Evolutionary conservation across 192 early-diverging fungal species (phyloP).

Genomic region (Linderina pennispora): DNA sequence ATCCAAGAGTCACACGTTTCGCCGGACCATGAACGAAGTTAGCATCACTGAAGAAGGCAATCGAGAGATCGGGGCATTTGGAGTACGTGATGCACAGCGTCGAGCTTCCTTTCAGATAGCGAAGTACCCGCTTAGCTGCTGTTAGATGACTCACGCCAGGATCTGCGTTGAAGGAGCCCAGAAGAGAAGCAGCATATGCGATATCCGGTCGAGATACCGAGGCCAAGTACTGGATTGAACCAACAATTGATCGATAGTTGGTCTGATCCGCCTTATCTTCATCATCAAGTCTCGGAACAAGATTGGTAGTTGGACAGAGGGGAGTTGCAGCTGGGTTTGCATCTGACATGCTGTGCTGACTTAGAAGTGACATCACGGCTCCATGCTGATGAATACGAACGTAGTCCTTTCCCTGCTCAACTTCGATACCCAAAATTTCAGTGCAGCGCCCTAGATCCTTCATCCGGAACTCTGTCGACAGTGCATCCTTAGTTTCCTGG

Average conservation of each 20-base stretch:
- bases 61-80: neutral
- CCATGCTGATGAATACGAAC: neutral
- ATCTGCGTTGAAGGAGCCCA: neutral
- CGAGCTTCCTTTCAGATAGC: neutral
- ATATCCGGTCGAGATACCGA: slow-evolving; percentile 1
- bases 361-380: neutral
- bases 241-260: neutral
- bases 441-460: slow-evolving; percentile 1
- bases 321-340: neutral
- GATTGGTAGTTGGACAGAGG: neutral
- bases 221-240: slow-evolving; percentile 1
- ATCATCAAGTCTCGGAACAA: neutral
- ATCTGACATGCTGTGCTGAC: neutral
- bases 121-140: neutral
- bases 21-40: slow-evolving; percentile 1
- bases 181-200: slow-evolving; percentile 1
- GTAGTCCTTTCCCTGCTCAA: neutral
- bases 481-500: neutral
- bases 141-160: neutral
- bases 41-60: slow-evolving; percentile 1
- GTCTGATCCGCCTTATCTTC: neutral
- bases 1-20: slow-evolving; percentile 1
- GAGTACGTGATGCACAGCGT: neutral
- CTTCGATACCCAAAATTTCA: neutral
- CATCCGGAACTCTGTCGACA: slow-evolving; percentile 1